Conservation (phyloP, 129 eudicot species). For the carrot (Daucus carota) region DH1_v3.0 NC_030386.2:39566501-39567000, state of each 20-base stretch:
- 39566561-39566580: slow-evolving; percentile 9
- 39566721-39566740: slow-evolving; percentile 15
- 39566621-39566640: slow-evolving; percentile 7
- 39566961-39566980: not conserved
- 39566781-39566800: slow-evolving; percentile 31
- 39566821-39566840: slow-evolving; percentile 75
- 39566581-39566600: slow-evolving; percentile 14
- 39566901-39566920: not conserved
- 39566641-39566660: slow-evolving; percentile 16
- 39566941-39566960: not conserved
- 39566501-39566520: slow-evolving; percentile 45
- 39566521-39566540: slow-evolving; percentile 41
- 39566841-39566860: slow-evolving; percentile 71
- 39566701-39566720: slow-evolving; percentile 11
- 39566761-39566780: slow-evolving; percentile 14
- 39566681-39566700: not conserved
- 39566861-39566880: slow-evolving; percentile 56
- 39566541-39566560: slow-evolving; percentile 25
- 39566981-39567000: slow-evolving; percentile 11
- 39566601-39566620: not conserved
- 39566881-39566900: not conserved
- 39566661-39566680: slow-evolving; percentile 6
- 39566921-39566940: not conserved
- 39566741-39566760: slow-evolving; percentile 15
- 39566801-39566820: slow-evolving; percentile 94